Base-by-base conservation (phyloP, 176 grass and related monocot species). In the Phoenix roebelenii region DNA sequence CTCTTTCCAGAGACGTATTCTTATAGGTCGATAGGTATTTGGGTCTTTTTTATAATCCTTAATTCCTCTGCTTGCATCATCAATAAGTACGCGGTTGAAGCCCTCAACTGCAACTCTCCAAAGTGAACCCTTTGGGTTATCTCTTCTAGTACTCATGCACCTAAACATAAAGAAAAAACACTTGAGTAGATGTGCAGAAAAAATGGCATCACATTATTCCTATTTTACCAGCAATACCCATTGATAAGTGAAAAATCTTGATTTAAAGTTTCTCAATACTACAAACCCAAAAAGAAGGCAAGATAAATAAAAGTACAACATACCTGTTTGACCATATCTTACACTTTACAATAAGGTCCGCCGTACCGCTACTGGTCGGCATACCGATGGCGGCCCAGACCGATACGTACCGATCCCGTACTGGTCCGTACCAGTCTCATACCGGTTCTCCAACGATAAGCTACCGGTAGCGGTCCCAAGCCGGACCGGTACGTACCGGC, bases 131-230 rank as follows among this genome's bases (percentile, higher is more conserved):
- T 65, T 91, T 32, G 93, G 93, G 59, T 92, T 91, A 85, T 97
- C 93, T 83, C 93, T 97, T 59, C 93, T 97, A 66, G 87, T 97
- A 79, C 66, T 91, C 93, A 97, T 97, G 73, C 87, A 97, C 83
- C 93, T 97, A 63, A 51, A 80, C 68, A 61, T 35, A 49, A 83
- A 79, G 35, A 44, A 12, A 9, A 2, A 44, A 14, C 9, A 22
- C 44, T 54, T 20, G 51, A 74, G 9, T 66, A 58, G 77, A 65
- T 4, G 61, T 32, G 52, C 15, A 75, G 61, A 23, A 77, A 74
- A 58, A 62, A 2, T 52, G 69, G 35, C 15, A 74, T 25, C 9
- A 20, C 26, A 75, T 35, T 61, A 52, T 7, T 16, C 59, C 60
- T 57, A 32, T 52, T 56, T 19, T 51, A 52, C 60, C 22, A 55